phyloP scores from a whole-genome alignment of 2,329 filamentous ascomycete genomes.

The Sarocladiaceae sp. region DNA sequence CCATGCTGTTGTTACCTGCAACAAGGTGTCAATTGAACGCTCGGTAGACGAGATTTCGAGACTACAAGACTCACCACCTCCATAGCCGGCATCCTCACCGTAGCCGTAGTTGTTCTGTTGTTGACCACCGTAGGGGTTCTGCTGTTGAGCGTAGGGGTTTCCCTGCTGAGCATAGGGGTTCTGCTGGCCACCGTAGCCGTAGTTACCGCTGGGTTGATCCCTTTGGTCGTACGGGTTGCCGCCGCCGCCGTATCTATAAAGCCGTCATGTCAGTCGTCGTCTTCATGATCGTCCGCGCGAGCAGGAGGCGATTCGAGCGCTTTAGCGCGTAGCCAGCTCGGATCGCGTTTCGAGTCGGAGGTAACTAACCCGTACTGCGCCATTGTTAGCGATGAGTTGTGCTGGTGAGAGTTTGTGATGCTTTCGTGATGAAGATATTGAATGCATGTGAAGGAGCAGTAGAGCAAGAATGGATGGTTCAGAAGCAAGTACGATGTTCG shows the following conservation, averaged over 20 bases:
- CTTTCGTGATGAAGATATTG: background rate
- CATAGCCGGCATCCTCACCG: conserved; percentile 22
- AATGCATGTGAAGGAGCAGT: background rate
- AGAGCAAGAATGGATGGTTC: background rate
- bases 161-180: conserved; percentile 13
- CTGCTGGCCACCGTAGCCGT: conserved; percentile 27
- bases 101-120: conserved; percentile 15
- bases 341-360: conserved; percentile 1
- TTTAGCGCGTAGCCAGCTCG: background rate
- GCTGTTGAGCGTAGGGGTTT: conserved; percentile 16
- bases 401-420: background rate
- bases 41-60: background rate
- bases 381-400: conserved; percentile 8
- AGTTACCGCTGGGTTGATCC: conserved; percentile 29
- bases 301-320: too few species aligned
- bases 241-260: conserved; percentile 45
- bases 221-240: conserved; percentile 55
- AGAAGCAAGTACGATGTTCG: too few species aligned
- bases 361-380: conserved; percentile 13
- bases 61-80: conserved; percentile 11
- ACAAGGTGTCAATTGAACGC: background rate
- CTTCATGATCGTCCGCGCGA: conserved; percentile 11
- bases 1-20: conserved; percentile 38
- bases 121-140: conserved; percentile 17
- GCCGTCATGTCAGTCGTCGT: conserved; percentile 24